These are phyloP conservation scores for Albifimbria verrucaria DNA, from an alignment of 2,329 filamentous ascomycete genomes.

Conservation along the genomic window DNA sequence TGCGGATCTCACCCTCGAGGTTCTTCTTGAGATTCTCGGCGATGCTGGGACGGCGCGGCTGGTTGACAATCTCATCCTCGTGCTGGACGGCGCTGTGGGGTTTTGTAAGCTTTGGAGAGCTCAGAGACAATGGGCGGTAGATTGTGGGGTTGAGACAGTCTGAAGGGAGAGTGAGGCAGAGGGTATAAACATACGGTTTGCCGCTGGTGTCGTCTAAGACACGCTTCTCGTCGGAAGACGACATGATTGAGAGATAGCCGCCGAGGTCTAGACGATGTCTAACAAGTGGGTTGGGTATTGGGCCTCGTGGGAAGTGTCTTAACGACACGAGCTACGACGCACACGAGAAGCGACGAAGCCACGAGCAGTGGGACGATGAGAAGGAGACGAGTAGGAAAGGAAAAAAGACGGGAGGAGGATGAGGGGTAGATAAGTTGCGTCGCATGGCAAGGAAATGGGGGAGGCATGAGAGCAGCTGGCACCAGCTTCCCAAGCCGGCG, in stretches of 20 bases:
- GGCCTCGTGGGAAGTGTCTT: too few relatives aligned
- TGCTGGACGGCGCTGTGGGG: background rate
- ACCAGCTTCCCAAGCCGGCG: background rate
- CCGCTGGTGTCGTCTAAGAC: background rate
- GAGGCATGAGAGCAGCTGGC: background rate
- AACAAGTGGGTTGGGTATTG: background rate
- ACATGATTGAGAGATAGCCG: background rate
- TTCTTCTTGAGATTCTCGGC: conserved; percentile 13
- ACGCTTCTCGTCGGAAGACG: background rate
- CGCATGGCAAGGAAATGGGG: background rate
- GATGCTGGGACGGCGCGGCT: background rate
- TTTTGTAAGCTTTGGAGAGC: background rate
- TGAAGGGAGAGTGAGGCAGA: background rate
- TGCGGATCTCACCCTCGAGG: conserved; percentile 32
- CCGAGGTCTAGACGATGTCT: background rate
- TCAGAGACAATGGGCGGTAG: background rate
- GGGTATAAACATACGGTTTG: background rate
- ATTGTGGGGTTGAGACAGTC: background rate
- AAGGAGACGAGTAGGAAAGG: background rate
- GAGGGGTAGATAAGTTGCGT: background rate
- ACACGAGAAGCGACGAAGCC: background rate
- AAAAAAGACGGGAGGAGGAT: background rate
- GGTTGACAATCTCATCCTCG: background rate
- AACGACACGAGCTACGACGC: background rate
- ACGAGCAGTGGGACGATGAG: background rate